phyloP scores from a whole-genome alignment of 495 filamentous ascomycete genomes.

The Cercophora newfieldiana region DNA sequence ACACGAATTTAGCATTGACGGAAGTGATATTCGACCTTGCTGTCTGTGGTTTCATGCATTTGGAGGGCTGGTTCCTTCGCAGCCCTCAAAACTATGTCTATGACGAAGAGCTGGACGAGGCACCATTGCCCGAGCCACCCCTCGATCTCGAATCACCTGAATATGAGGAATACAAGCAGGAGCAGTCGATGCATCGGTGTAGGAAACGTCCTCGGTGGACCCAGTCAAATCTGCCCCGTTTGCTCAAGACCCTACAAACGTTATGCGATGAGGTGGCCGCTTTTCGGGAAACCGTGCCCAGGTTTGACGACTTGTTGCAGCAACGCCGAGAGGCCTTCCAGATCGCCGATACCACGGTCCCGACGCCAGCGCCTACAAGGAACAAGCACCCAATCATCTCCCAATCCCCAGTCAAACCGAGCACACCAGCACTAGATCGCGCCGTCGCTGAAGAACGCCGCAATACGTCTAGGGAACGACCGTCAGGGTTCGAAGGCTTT shows the following conservation, averaged over 20 bases:
- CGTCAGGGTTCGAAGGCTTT: conserved; percentile 53
- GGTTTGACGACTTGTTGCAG: conserved; percentile 74
- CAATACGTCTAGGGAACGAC: conserved; percentile 44
- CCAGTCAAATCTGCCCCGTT: conserved; percentile 45
- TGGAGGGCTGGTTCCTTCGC: conserved; percentile 89
- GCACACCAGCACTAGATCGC: conserved; percentile 32
- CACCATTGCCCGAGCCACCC: conserved; percentile 27
- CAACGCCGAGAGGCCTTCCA: conserved; percentile 69
- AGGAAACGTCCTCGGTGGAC: conserved; percentile 53
- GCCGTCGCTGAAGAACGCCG: conserved; percentile 37
- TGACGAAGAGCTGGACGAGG: conserved; percentile 44
- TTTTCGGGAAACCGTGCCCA: conserved; percentile 67
- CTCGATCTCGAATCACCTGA: conserved; percentile 39
- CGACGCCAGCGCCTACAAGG: conserved; percentile 28
- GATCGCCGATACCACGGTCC: conserved; percentile 46
- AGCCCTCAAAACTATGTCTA: conserved; percentile 63
- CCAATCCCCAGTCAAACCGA: conserved; percentile 18
- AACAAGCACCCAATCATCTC: conserved; percentile 21
- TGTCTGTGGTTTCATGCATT: conserved; percentile 74
- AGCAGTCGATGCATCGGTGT: conserved; percentile 48
- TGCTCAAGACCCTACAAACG: conserved; percentile 51
- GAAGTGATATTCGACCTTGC: conserved; percentile 79
- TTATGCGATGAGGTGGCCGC: conserved; percentile 65
- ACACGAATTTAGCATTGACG: conserved; percentile 84
- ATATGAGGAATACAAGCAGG: conserved; percentile 44